Percentiles rank a stretch among this genome's conserved stretches.
Conservation (phyloP, 176 grass and related monocot genomes). For the Elaeis guineensis region DNA sequence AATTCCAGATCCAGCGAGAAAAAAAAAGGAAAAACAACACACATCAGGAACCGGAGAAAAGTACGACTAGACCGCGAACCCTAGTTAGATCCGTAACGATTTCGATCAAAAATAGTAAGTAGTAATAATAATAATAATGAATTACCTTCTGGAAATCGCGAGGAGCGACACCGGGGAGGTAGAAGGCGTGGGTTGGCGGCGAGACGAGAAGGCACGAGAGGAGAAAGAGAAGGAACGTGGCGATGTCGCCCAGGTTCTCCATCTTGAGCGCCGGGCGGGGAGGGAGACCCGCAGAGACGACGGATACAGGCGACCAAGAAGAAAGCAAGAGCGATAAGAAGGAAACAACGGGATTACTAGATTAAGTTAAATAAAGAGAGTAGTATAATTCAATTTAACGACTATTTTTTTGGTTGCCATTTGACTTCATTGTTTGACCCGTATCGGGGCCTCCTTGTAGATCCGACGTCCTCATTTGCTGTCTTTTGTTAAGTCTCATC, state of each 20-base stretch:
- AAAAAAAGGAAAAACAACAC: conserved; percentile 1
- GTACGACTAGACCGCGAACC: conserved; percentile 5
- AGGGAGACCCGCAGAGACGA: not conserved
- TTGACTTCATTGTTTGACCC: too few relatives aligned
- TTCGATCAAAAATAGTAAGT: conserved; percentile 1
- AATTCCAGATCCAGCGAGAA: not conserved
- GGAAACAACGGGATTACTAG: too few relatives aligned
- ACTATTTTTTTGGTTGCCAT: too few relatives aligned
- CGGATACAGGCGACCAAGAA: conserved; percentile 3
- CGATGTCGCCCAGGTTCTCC: conserved; percentile 17
- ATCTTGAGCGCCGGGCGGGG: not conserved
- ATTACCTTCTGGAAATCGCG: conserved; percentile 39
- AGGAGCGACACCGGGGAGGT: conserved; percentile 41
- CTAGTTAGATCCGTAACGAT: conserved; percentile 18
- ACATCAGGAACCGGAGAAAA: conserved; percentile 16
- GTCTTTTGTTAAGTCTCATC: too few relatives aligned
- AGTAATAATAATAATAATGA: too few relatives aligned
- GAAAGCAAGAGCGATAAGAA: not conserved
- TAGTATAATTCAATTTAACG: too few relatives aligned
- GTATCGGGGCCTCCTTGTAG: too few relatives aligned
- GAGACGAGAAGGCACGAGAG: conserved; percentile 10
- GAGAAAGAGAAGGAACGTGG: conserved; percentile 4
- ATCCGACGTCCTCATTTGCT: too few relatives aligned
- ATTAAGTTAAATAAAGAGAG: too few relatives aligned
- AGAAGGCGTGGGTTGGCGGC: conserved; percentile 26